Evolutionary conservation across 345 rosid genomes (phyloP).

Genomic region (Arabidopsis arenosa): DNA sequence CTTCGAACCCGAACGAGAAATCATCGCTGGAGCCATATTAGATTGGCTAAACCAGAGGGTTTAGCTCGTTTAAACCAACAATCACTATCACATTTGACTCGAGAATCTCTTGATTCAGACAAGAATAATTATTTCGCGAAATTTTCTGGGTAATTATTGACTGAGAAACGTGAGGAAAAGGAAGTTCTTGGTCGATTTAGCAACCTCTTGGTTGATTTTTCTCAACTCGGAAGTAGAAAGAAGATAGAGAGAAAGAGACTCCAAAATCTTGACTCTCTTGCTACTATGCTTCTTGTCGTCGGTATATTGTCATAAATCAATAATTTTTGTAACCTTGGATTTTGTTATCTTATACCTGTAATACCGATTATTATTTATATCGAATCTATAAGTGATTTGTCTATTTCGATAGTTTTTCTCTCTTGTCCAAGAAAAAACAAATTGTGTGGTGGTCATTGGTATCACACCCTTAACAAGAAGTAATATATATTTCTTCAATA

Average conservation of each 20-base stretch:
- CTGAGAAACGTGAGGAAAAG: conserved; percentile 13
- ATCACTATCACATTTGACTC: not conserved
- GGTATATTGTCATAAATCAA: too few relatives aligned
- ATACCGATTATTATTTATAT: too few relatives aligned
- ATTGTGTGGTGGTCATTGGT: too few relatives aligned
- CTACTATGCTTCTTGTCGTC: too few relatives aligned
- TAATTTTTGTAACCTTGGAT: too few relatives aligned
- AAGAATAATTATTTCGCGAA: not conserved
- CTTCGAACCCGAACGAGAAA: conserved; percentile 81
- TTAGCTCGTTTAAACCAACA: conserved; percentile 24
- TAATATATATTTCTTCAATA: too few relatives aligned
- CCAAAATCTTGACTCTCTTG: too few relatives aligned
- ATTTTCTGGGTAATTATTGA: not conserved
- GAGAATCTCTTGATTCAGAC: conserved; percentile 34
- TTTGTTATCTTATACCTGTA: too few relatives aligned
- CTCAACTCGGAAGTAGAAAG: not conserved
- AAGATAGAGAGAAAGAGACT: not conserved
- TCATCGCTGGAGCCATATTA: conserved; percentile 63
- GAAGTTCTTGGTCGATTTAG: conserved; percentile 16
- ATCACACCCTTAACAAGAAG: too few relatives aligned
- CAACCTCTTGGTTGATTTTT: conserved; percentile 32
- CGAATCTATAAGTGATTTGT: too few relatives aligned
- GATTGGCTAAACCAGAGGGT: conserved; percentile 72
- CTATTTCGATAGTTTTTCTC: too few relatives aligned
- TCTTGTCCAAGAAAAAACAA: too few relatives aligned